Percentiles rank a stretch among this genome's conserved stretches.
phyloP scores from a whole-genome alignment of 2,329 filamentous ascomycete species.

The Didymella sp. region DNA sequence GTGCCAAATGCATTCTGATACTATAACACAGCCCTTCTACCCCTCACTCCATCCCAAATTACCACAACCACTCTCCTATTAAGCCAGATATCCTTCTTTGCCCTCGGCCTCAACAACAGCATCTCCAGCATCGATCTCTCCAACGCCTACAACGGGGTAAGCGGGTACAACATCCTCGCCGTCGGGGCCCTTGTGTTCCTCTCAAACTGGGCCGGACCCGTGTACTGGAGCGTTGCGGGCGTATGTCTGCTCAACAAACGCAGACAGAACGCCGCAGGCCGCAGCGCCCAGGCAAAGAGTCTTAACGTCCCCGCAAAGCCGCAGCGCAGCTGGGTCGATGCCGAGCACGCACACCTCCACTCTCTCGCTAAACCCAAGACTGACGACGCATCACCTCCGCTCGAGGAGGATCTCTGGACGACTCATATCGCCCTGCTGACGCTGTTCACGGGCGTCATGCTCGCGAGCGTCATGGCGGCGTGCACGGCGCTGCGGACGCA shows the following conservation, averaged over 20 bases:
- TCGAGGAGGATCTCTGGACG: conserved; percentile 23
- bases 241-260: conserved; percentile 56
- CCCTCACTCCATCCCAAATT: conserved; percentile 62
- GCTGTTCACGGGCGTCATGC: conserved; percentile 69
- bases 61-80: conserved; percentile 76
- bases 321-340: conserved; percentile 40
- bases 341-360: conserved; percentile 38
- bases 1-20: neutral
- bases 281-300: neutral
- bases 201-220: conserved; percentile 87
- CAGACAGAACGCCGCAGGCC: too few relatives aligned
- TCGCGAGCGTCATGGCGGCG: conserved; percentile 82
- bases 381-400: too few relatives aligned
- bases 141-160: conserved; percentile 92
- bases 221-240: conserved; percentile 81
- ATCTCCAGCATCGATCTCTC: conserved; percentile 96
- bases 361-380: conserved; percentile 12
- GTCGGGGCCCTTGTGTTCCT: conserved; percentile 86
- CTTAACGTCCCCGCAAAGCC: neutral
- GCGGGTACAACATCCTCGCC: conserved; percentile 76
- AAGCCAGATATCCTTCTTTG: conserved; percentile 86
- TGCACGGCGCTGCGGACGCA: conserved; percentile 86
- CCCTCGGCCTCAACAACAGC: conserved; percentile 87
- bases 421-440: conserved; percentile 70
- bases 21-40: conserved; percentile 43